Base-by-base conservation (phyloP, 192 early-diverging fungal species). In the Dimargaris xerosporica region DNA sequence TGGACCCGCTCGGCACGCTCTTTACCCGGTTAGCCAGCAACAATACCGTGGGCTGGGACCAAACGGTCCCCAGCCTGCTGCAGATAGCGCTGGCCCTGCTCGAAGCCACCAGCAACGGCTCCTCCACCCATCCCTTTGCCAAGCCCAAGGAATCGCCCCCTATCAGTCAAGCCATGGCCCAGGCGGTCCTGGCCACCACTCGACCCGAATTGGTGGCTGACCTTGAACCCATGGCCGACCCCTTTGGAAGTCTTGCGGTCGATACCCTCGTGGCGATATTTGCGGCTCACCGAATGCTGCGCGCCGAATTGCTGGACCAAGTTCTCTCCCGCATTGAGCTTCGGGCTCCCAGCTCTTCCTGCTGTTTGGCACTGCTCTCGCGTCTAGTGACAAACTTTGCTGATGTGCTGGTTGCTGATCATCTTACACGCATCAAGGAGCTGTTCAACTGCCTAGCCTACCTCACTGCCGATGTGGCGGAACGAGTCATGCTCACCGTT, bases 291-390 rank as follows among this genome's bases (percentile, higher is more conserved):
- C 75, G 73, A 44, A 80, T 86, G 61, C 81, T 84, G 53, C 78
- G 87, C 23, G 65, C 65, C 19, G 85, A 87, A 65, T 73, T 90
- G n/a, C 62, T 90, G 12, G 82, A 80, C 10, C 82, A 86, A 69
- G 82, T 90, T 61, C 65, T 76, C 31, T 76, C 75, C 11, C 73
- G 77, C 41, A 70, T 84, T 26, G 62, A 65, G 50, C 65, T 71
- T 39, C 67, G 69, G 44, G 54, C 63, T 29, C 69, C 71, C 29
- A 50, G 47, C 60, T 42, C 17, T 19, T 15, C 58, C 41, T 41
- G 6, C 63, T 71, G 46, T 30, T 31, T 71, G 25, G 67, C 23
- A 0, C 61, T 76, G 30, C 54, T 76, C 10, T 43, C 54, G 13
- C 56, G 48, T 23, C 44, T 76, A 54, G 65, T 64, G 13, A 60